Evolutionary conservation across 352 stramenopile species (phyloP), one percentile per base, ranked within the genome.

Genomic region (Thraustochytrium sp.): DNA sequence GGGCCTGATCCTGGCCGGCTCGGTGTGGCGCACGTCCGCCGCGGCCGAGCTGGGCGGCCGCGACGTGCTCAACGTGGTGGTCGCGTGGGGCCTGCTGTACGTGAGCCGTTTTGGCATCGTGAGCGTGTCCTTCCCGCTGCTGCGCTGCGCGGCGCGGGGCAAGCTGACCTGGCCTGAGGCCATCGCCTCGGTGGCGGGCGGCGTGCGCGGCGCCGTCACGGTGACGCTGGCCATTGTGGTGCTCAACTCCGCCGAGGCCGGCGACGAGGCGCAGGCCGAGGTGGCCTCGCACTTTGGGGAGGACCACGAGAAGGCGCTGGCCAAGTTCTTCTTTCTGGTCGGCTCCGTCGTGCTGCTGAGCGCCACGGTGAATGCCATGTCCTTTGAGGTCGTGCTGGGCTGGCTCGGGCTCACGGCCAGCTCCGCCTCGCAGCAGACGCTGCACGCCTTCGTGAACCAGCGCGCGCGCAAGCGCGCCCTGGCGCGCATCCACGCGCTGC

Each of bases 1-100:
- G 26, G 86, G 85, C 4, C 48, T 85, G 31, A 84, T 88, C 8
- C 76, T 87, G 9, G 80, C 61, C 49, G 40, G 61, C 31, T n/a
- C n/a, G n/a, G n/a, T n/a, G n/a, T n/a, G n/a, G n/a, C n/a, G n/a
- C n/a, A n/a, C n/a, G n/a, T n/a, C n/a, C n/a, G n/a, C n/a, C n/a
- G n/a, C n/a, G n/a, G n/a, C n/a, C n/a, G n/a, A n/a, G n/a, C n/a
- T n/a, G n/a, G n/a, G 29, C 9, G 68, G 48, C 26, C 42, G 48
- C n/a, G 68, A 80, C 53, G 23, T 80, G 9, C 36, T 51, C 46
- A 80, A 80, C 26, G 31, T 80, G 44, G 42, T n/a, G n/a, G n/a
- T n/a, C n/a, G n/a, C n/a, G n/a, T n/a, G n/a, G n/a, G n/a, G n/a
- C n/a, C n/a, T n/a, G n/a, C n/a, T n/a, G n/a, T n/a, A n/a, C n/a